A percentile compares a stretch with the other conserved stretches of the same genome.
Evolutionary conservation across 768 basidiomycete species (phyloP).

Genomic region (Cystofilobasidium macerans): DNA sequence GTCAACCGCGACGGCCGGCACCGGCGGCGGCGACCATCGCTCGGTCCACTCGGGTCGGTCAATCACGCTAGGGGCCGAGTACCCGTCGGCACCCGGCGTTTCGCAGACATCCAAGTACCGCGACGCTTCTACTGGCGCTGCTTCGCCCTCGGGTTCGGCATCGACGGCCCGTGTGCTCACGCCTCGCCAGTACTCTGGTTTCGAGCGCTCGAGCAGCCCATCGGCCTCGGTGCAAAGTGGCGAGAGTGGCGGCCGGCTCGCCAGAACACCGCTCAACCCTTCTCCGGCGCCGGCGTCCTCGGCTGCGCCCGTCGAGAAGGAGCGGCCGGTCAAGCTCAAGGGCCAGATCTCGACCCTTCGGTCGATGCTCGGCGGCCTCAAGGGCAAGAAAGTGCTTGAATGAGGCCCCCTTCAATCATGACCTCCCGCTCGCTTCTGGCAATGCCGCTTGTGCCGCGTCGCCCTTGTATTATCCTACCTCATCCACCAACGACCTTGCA

Average conservation of each 20-base stretch:
- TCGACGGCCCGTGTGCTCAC: constrained; percentile 7
- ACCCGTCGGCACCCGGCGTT: not conserved
- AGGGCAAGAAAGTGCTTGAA: constrained; percentile 4
- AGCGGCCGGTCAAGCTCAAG: constrained; percentile 19
- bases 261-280: too few species aligned
- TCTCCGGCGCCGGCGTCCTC: not conserved
- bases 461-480: too few species aligned
- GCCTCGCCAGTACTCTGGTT: not conserved
- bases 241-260: not conserved
- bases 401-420: not conserved
- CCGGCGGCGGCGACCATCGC: not conserved
- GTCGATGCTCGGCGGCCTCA: constrained; percentile 19
- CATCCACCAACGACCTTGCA: too few species aligned
- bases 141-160: not conserved
- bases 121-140: constrained; percentile 11
- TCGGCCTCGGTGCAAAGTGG: not conserved
- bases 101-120: not conserved
- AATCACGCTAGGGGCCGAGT: not conserved
- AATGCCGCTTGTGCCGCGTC: too few species aligned
- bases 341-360: constrained; percentile 9
- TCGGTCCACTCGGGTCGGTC: not conserved
- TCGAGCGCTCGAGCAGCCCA: constrained; percentile 2
- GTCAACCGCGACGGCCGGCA: not conserved
- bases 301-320: not conserved
- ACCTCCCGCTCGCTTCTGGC: not conserved